Percentiles rank a stretch among this genome's conserved stretches.
Evolutionary conservation across 2,329 filamentous ascomycete genomes (phyloP).

Genomic region (Simplicillium aogashimaense): DNA sequence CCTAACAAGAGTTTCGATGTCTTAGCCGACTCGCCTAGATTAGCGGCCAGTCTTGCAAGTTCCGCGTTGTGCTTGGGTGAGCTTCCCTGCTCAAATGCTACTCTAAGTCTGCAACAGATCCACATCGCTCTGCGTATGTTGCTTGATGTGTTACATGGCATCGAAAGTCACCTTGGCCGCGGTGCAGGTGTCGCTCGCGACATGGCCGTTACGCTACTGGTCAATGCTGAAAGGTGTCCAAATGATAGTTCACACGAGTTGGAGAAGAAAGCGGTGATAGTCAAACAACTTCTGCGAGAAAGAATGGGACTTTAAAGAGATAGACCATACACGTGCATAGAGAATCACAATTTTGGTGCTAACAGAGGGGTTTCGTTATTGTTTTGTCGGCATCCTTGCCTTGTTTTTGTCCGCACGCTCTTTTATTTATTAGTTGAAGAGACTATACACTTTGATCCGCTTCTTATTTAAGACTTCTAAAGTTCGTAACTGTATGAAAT

Average conservation of each 20-base stretch:
- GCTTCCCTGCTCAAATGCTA: neutral
- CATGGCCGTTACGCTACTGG: neutral
- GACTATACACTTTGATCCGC: too few species aligned
- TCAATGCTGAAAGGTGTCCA: neutral
- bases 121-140: neutral
- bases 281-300: neutral
- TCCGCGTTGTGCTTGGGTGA: neutral
- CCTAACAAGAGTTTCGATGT: neutral
- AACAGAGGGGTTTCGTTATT: too few species aligned
- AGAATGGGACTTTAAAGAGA: constrained; percentile 1
- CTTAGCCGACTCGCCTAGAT: neutral
- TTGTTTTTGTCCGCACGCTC: too few species aligned
- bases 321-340: neutral
- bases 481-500: too few species aligned
- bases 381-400: too few species aligned
- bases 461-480: too few species aligned
- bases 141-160: neutral
- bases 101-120: constrained; percentile 1
- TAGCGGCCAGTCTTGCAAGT: too few species aligned
- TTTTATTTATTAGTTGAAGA: too few species aligned
- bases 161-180: neutral
- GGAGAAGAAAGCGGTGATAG: neutral
- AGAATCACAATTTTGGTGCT: too few species aligned
- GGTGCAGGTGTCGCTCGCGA: neutral
- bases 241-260: neutral